Conservation (phyloP, 2,329 filamentous ascomycete species). For the Aureobasidium musti region DNA sequence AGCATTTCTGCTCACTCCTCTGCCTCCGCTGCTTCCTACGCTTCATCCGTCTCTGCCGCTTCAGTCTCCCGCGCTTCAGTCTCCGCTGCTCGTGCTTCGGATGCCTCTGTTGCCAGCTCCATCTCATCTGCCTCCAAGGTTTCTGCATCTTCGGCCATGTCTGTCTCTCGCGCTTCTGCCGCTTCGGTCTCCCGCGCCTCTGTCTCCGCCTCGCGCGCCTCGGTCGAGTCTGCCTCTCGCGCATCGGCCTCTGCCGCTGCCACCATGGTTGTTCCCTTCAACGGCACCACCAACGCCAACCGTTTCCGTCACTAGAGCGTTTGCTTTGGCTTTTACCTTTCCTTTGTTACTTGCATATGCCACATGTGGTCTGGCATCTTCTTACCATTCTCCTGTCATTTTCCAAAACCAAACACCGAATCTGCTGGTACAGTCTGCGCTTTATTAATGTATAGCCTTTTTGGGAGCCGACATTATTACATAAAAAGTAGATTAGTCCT, state of each 20-base stretch:
- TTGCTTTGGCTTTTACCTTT: background rate
- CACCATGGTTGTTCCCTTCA: slow-evolving; percentile 21
- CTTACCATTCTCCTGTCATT: slow-evolving; percentile 12
- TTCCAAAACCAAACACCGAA: background rate
- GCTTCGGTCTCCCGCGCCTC: slow-evolving; percentile 20
- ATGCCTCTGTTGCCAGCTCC: background rate
- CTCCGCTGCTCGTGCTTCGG: slow-evolving; percentile 19
- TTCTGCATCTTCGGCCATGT: slow-evolving; percentile 8
- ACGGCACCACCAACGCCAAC: slow-evolving; percentile 21
- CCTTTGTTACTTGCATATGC: slow-evolving; percentile 19
- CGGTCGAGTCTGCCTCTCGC: slow-evolving; percentile 11
- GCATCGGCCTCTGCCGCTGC: slow-evolving; percentile 21
- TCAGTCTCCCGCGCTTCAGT: slow-evolving; percentile 22
- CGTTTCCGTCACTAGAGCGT: slow-evolving; percentile 3
- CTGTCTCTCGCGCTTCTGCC: slow-evolving; percentile 2
- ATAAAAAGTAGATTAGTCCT: slow-evolving; percentile 17
- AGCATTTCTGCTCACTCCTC: slow-evolving; percentile 5
- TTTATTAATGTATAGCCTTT: slow-evolving; percentile 11
- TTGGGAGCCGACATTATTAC: background rate
- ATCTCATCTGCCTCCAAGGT: slow-evolving; percentile 1
- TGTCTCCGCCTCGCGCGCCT: slow-evolving; percentile 17
- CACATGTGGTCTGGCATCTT: slow-evolving; percentile 13
- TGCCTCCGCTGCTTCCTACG: background rate
- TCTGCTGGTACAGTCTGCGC: slow-evolving; percentile 14
- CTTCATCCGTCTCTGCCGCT: slow-evolving; percentile 14